These are phyloP conservation scores for Apiospora saccharicola DNA, from an alignment of 2,329 filamentous ascomycete species.

Conservation along the genomic window DNA sequence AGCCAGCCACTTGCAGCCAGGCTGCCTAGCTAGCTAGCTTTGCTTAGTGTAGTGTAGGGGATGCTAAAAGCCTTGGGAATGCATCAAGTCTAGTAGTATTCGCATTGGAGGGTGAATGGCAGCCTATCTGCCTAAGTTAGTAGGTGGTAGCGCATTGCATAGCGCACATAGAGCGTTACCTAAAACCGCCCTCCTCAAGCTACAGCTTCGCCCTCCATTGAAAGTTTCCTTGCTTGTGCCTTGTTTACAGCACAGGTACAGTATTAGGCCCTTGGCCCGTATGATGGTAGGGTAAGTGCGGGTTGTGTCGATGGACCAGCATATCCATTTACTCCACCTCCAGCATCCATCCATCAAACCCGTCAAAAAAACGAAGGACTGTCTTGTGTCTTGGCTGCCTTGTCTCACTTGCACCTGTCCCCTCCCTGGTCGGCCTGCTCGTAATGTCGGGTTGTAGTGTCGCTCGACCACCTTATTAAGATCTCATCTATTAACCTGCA, in stretches of 20 bases:
- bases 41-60: neutral
- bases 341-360: constrained; percentile 10
- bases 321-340: constrained; percentile 3
- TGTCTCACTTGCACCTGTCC: constrained; percentile 3
- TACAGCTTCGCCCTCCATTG: neutral
- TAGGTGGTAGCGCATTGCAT: neutral
- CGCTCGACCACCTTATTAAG: neutral
- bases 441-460: neutral
- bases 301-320: constrained; percentile 7
- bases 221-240: neutral
- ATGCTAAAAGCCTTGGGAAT: neutral
- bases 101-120: neutral
- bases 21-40: neutral
- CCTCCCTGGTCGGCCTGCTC: neutral
- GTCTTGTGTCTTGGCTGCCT: neutral
- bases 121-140: neutral
- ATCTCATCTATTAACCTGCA: constrained; percentile 8
- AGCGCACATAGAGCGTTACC: neutral
- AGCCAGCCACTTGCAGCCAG: neutral
- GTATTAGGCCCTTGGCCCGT: no score
- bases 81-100: neutral
- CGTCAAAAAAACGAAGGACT: neutral
- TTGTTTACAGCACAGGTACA: neutral
- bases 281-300: neutral
- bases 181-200: neutral